Conservation (phyloP, 768 basidiomycete species). For the Asterophora parasitica region DNA sequence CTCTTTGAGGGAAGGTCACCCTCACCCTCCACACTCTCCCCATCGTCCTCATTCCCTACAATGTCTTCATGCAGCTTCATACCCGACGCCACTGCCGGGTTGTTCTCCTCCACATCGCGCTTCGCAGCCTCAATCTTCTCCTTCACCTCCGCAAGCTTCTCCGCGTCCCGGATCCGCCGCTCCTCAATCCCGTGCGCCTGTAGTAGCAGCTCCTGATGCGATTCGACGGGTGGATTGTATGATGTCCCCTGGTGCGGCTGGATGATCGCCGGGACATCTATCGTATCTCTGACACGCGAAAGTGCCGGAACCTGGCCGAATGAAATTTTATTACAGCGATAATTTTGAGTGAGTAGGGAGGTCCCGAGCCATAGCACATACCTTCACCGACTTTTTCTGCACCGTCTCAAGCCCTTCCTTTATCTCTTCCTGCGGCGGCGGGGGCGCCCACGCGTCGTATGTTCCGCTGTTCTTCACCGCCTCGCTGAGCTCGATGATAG, state of each 20-base stretch:
- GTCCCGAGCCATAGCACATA: constrained; percentile 19
- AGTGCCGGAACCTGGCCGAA: constrained; percentile 43
- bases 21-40: constrained; percentile 29
- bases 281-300: constrained; percentile 43
- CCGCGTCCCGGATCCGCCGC: constrained; percentile 47
- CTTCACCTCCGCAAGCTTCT: constrained; percentile 49
- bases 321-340: neutral
- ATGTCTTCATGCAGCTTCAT: constrained; percentile 55
- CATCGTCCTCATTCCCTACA: constrained; percentile 23
- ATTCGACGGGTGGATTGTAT: constrained; percentile 79
- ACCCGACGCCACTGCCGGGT: constrained; percentile 45
- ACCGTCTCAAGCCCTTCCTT: constrained; percentile 39
- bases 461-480: constrained; percentile 64
- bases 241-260: constrained; percentile 81
- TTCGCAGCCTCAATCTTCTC: constrained; percentile 51
- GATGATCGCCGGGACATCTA: constrained; percentile 59
- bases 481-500: constrained; percentile 56
- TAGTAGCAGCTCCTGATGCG: constrained; percentile 67
- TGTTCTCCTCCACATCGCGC: constrained; percentile 26
- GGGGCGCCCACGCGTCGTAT: constrained; percentile 59
- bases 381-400: constrained; percentile 48
- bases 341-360: neutral
- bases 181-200: constrained; percentile 66
- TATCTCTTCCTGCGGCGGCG: constrained; percentile 26
- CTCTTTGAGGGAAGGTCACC: constrained; percentile 31